Evolutionary conservation across 2,329 filamentous ascomycete species (phyloP).

Genomic region (Blastomyces gilchristii): DNA sequence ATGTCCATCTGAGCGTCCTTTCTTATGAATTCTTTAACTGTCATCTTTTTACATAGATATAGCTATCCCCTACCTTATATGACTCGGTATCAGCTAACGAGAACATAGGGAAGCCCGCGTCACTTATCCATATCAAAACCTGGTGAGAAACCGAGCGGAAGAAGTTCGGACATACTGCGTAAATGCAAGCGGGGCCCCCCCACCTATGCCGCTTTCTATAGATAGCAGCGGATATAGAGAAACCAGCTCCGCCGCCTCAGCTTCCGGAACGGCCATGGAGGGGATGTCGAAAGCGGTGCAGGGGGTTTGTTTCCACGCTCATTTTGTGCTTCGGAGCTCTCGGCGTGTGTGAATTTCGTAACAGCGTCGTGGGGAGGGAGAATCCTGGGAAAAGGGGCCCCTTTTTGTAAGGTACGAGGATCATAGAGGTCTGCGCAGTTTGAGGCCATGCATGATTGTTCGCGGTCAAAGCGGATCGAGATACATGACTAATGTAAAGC

Average conservation of each 20-base stretch:
- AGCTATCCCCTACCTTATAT: neutral
- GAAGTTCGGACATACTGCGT: neutral
- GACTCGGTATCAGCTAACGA: too few relatives aligned
- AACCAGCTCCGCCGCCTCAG: neutral
- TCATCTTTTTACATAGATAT: neutral
- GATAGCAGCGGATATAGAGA: neutral
- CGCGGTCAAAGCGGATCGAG: too few relatives aligned
- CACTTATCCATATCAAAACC: neutral
- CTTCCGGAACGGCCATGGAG: neutral
- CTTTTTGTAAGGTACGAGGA: neutral
- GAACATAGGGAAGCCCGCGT: neutral
- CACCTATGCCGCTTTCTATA: neutral
- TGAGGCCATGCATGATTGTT: neutral
- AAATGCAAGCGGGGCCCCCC: neutral
- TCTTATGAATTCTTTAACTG: neutral
- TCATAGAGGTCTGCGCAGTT: neutral
- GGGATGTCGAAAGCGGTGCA: neutral
- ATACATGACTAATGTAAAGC: too few relatives aligned
- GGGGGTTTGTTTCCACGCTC: neutral
- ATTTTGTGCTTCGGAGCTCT: neutral
- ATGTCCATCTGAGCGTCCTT: neutral
- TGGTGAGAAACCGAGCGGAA: neutral
- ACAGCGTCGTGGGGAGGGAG: neutral
- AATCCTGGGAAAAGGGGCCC: neutral
- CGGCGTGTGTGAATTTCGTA: neutral